Conservation (phyloP, 306 rosid genomes). For the Glycine soja region DNA sequence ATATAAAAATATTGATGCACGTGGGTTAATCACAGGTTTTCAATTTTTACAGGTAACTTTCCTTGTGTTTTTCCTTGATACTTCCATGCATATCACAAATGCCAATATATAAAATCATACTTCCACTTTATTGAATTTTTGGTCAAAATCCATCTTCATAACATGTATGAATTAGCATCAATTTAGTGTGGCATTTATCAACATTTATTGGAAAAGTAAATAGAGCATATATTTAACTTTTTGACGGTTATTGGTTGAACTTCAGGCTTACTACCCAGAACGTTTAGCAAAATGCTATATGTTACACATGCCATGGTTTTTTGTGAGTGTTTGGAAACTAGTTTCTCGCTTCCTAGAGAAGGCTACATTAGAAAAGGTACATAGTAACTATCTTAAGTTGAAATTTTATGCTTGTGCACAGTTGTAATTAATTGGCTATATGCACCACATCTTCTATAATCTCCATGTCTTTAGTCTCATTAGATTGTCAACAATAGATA, state of each 20-base stretch:
- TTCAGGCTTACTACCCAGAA: conserved; percentile 94
- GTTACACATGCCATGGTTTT: conserved; percentile 86
- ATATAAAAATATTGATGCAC: conserved; percentile 76
- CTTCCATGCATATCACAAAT: conserved; percentile 9
- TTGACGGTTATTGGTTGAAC: conserved; percentile 22
- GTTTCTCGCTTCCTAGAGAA: conserved; percentile 84
- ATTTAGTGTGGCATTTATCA: not conserved
- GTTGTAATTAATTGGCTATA: not conserved
- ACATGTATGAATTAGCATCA: conserved; percentile 12
- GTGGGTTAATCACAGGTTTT: conserved; percentile 85
- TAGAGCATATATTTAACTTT: not conserved
- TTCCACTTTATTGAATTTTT: not conserved
- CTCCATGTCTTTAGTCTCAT: not conserved
- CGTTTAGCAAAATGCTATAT: conserved; percentile 77
- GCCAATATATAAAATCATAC: not conserved
- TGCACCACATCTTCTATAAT: not conserved
- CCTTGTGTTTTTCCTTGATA: not conserved
- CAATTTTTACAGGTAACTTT: conserved; percentile 81
- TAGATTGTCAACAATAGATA: not conserved
- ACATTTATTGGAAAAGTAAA: not conserved
- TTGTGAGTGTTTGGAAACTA: conserved; percentile 88
- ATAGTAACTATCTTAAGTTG: not conserved
- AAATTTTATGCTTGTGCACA: not conserved
- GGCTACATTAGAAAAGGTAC: conserved; percentile 84
- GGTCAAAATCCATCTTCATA: not conserved